Evolutionary conservation across 192 early-diverging fungal genomes (phyloP).

Genomic region (Blastocladiella britannica): DNA sequence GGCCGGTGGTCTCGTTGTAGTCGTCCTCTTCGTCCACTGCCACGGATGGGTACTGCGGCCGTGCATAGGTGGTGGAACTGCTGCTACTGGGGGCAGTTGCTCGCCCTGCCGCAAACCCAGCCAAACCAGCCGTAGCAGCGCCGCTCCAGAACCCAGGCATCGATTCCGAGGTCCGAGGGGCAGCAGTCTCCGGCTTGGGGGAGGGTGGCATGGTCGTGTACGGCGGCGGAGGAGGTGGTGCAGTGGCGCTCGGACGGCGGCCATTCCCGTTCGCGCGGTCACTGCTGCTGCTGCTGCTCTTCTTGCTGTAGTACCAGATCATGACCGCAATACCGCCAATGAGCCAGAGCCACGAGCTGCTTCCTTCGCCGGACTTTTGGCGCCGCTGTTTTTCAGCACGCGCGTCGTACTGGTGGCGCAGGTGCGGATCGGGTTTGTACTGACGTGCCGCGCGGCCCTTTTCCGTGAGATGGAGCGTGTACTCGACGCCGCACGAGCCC

Average conservation of each 20-base stretch:
- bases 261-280: too few relatives aligned
- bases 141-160: too few relatives aligned
- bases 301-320: not conserved
- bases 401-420: not conserved
- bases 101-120: too few relatives aligned
- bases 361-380: not conserved
- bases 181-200: not conserved
- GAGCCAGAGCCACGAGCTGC: not conserved
- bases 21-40: too few relatives aligned
- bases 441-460: not conserved
- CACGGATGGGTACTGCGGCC: too few relatives aligned
- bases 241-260: not conserved
- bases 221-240: not conserved
- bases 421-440: too few relatives aligned
- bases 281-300: too few relatives aligned
- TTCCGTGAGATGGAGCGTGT: not conserved
- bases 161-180: not conserved
- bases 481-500: constrained; percentile 23
- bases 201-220: not conserved
- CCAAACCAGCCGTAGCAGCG: too few relatives aligned
- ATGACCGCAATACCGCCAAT: not conserved
- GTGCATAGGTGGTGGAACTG: too few relatives aligned
- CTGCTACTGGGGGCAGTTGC: too few relatives aligned
- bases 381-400: not conserved
- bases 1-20: too few relatives aligned